Base-by-base conservation (phyloP, 2,329 filamentous ascomycete species). In the Pyrenophora seminiperda region DNA sequence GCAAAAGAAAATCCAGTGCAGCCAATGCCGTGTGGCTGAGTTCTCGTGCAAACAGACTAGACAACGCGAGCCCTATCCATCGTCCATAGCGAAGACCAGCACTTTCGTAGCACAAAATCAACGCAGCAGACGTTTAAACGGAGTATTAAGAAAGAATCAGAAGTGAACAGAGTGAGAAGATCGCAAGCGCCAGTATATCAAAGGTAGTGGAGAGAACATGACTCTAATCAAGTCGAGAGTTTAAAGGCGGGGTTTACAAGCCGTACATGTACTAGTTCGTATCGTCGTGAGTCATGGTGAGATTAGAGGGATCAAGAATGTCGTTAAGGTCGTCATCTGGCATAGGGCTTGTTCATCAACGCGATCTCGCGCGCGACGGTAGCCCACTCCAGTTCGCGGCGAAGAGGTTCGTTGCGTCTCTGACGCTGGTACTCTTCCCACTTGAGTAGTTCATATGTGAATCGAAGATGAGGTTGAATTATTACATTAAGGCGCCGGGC, bases 401-500 rank as follows among this genome's bases (percentile, higher is more conserved):
- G 86, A 50, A 88, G 65, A 38, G 76, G 68, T 68, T 78, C 64
- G 69, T 78, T 73, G 73, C 78, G 69, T 74, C 81, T 72, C 75
- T 80, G 72, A 65, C 83, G 84, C 54, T 92, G 83, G 24, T 82
- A 74, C 73, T 97, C 93, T 74, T 99, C 94, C 91, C 93, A 97
- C 72, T 95, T 95, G 41, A 99, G 80, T 22, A 99, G 82, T 75
- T 99, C 94, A 68, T 97, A 81, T 61, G 89, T 89, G 75, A 99
- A 99, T 50, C 91, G 84, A 47, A 99, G 81, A 76, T 99, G 93
- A 10, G 94, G 94, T 72, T 99, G 94, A 58, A 99, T 97, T 58
- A 99, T 99, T 43, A 99, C 94, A 68, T 99, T 99, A 39, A 99
- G 79, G 53, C 94, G 83, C 44, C 94, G 84, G 15, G 94, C 94